Percentiles rank a stretch among this genome's conserved stretches.
Conservation (phyloP, 2,329 filamentous ascomycete genomes). For the Arthroderma uncinatum region DNA sequence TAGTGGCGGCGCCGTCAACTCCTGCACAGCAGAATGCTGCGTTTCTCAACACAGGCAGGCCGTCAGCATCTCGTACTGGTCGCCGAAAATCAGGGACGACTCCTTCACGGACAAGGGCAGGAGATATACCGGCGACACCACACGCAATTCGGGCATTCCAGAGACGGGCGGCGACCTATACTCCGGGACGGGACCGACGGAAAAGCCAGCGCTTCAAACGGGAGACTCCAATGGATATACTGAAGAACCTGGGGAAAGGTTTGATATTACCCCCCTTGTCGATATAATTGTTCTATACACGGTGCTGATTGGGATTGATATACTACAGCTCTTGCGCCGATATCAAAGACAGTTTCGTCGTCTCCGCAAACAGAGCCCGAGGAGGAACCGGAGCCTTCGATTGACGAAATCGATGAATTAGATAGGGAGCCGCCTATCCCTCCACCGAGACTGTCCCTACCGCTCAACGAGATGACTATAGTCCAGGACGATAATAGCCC, state of each 20-base stretch:
- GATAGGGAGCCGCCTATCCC: constrained; percentile 39
- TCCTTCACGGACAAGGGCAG: constrained; percentile 10
- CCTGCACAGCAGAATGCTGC: constrained; percentile 24
- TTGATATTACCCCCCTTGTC: constrained; percentile 6
- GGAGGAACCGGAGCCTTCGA: constrained; percentile 18
- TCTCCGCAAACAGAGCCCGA: constrained; percentile 30
- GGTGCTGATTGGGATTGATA: background rate
- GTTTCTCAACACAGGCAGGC: background rate
- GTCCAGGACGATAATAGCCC: constrained; percentile 34
- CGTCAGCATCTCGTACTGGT: background rate
- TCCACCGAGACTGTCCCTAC: constrained; percentile 34
- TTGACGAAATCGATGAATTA: constrained; percentile 35
- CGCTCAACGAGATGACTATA: constrained; percentile 32
- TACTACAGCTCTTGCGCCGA: constrained; percentile 38
- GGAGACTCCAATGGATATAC: constrained; percentile 46
- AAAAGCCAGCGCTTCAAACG: constrained; percentile 41
- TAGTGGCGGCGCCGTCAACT: constrained; percentile 26
- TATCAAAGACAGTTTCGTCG: constrained; percentile 37
- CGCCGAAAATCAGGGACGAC: constrained; percentile 5
- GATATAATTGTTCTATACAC: background rate
- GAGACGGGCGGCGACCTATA: constrained; percentile 41
- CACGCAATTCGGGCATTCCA: constrained; percentile 45
- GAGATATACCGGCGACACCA: constrained; percentile 41
- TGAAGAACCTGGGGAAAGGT: constrained; percentile 44
- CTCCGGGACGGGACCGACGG: constrained; percentile 39